Conservation (phyloP, 129 eudicot species). For the Chrysanthemum makinoi region DNA sequence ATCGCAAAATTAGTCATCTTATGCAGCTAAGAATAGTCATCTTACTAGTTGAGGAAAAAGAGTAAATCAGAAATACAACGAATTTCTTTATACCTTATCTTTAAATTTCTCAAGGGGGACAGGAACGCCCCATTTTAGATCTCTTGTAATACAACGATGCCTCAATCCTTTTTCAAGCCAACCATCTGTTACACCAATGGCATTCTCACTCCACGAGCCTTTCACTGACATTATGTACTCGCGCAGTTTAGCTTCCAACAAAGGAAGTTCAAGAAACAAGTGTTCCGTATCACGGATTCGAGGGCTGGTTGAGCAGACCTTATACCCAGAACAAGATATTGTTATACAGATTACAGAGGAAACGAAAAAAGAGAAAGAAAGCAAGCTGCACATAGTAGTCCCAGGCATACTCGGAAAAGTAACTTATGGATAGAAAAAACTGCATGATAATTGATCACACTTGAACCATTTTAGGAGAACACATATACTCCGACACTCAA, state of each 20-base stretch:
- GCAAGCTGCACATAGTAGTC: too few species aligned
- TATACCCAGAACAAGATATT: constrained; percentile 23
- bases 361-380: background rate
- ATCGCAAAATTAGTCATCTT: background rate
- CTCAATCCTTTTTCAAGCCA: constrained; percentile 90
- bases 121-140: constrained; percentile 98
- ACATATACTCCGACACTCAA: background rate
- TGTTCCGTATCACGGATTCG: constrained; percentile 88
- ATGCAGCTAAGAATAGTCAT: background rate
- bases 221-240: constrained; percentile 80
- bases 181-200: constrained; percentile 77
- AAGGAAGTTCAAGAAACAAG: constrained; percentile 91
- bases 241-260: constrained; percentile 57
- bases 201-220: constrained; percentile 95
- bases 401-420: too few species aligned
- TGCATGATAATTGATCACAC: too few species aligned
- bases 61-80: too few species aligned
- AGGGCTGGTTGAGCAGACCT: constrained; percentile 73
- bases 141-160: constrained; percentile 88
- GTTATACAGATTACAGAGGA: background rate
- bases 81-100: constrained; percentile 59
- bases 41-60: too few species aligned
- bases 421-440: background rate
- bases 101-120: constrained; percentile 82
- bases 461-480: too few species aligned